Evolutionary conservation across 1,139 yeast species (phyloP), one percentile per base, ranked within the genome.

Genomic region (Spathaspora sp.): DNA sequence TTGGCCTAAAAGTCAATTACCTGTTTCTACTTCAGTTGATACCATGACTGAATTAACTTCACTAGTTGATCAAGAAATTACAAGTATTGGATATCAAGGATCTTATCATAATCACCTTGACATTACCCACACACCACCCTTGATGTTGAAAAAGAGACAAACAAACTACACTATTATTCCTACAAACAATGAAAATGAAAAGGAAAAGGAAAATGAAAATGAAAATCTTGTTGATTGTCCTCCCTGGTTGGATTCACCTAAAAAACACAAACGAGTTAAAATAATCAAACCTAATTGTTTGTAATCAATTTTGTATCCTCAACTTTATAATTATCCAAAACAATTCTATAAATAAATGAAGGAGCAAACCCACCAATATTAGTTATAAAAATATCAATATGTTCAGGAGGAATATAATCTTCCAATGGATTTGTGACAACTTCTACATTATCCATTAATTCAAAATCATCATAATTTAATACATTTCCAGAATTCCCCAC

Each of bases 291-390:
- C 23, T 17, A 34, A 34, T 34, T 17, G 24, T 17, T 9, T 16
- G 5, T 34, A 17, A n/a, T 16, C 7, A 34, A 34, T 58, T 78
- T 78, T 49, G 81, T 88, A 66, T 91, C 97, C 58, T 87, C 91
- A 43, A 85, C 82, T 64, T 86, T 86, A 69, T 95, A 95, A 67
- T 91, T 90, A 67, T 95, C 99, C 72, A 91, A 80, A 38, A 93
- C 96, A 50, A 93, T 86, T 69, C 99, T 84, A 68, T 95, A 95
- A 46, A 93, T 86, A 68, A 93, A 95, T 55, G 95, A 89, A 43
- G 99, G 99, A 23, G 98, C 89, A 64, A 88, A 91, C 25, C 98
- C 98, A 41, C 99, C 99, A 51, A 90, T 80, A 63, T 95, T 93
- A 16, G 99, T 91, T 58, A 93, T 89, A 65, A 86, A 90, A 54